Conservation (phyloP, 768 basidiomycete genomes). For the Termitomyces sp. region DNA sequence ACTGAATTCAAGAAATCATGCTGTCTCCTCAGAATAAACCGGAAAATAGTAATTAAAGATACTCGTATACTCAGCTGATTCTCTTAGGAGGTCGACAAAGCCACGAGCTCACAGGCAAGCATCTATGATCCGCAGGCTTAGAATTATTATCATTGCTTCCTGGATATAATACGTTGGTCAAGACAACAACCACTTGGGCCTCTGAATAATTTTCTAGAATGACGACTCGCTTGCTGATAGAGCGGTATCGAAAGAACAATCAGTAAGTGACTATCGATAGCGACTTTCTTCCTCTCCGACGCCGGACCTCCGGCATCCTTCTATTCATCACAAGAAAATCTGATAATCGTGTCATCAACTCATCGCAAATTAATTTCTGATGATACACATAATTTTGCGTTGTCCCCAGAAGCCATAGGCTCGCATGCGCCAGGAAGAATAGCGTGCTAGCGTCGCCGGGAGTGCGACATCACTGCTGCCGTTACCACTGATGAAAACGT, state of each 20-base stretch:
- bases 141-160: not conserved
- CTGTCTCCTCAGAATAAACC: not conserved
- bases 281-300: not conserved
- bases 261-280: not conserved
- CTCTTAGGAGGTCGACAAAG: not conserved
- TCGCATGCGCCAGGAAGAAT: not conserved
- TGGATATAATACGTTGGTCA: not conserved
- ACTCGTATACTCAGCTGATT: too few species aligned
- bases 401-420: not conserved
- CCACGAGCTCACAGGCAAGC: not conserved
- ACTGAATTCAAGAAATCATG: too few species aligned
- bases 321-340: not conserved
- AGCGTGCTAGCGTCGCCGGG: not conserved
- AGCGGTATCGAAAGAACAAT: not conserved
- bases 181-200: not conserved
- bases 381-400: not conserved
- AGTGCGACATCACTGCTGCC: not conserved
- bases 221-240: not conserved
- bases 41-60: too few species aligned
- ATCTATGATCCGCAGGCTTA: not conserved
- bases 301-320: not conserved
- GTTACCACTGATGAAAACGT: not conserved
- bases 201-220: not conserved
- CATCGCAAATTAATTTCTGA: not conserved
- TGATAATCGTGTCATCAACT: not conserved